These are phyloP conservation scores for Zygosaccharomyces pseudobailii DNA, from an alignment of 1,139 yeast species.

Conservation along the genomic window DNA sequence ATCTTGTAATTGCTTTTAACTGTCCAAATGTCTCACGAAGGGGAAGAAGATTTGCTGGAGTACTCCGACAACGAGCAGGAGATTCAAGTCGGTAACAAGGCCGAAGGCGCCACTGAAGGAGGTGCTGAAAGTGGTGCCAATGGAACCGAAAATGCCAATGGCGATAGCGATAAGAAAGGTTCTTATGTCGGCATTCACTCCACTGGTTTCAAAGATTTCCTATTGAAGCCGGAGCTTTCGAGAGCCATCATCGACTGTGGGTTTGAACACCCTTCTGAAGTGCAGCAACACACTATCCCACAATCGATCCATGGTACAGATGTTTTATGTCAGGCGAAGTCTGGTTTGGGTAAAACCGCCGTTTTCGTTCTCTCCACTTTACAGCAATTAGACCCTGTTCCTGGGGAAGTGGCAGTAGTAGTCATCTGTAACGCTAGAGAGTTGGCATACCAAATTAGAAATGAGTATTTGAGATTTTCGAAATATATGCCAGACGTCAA, in stretches of 20 bases:
- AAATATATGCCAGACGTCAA: conserved; percentile 97
- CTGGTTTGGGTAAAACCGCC: conserved; percentile 99
- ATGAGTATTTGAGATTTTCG: conserved; percentile 95
- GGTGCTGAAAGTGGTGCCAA: conserved; percentile 26
- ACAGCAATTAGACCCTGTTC: conserved; percentile 95
- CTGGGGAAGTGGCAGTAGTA: conserved; percentile 92
- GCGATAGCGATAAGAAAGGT: conserved; percentile 82
- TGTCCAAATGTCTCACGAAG: conserved; percentile 53
- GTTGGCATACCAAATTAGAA: conserved; percentile 95
- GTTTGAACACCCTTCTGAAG: conserved; percentile 99
- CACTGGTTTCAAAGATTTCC: conserved; percentile 96
- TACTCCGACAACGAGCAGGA: conserved; percentile 97
- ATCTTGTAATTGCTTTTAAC: neutral
- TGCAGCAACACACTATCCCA: conserved; percentile 97
- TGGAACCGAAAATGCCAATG: conserved; percentile 35
- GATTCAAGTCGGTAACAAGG: conserved; percentile 67
- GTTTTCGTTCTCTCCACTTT: conserved; percentile 93
- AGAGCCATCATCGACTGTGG: conserved; percentile 99
- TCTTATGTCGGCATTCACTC: conserved; percentile 98
- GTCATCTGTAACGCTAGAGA: conserved; percentile 98
- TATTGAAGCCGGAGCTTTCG: conserved; percentile 90
- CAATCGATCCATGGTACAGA: conserved; percentile 98
- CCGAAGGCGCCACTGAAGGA: conserved; percentile 38
- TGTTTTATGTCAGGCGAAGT: conserved; percentile 97
- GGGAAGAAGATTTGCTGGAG: conserved; percentile 98